Base-by-base conservation (phyloP, 2,329 filamentous ascomycete species). In the Curvularia lunata region DNA sequence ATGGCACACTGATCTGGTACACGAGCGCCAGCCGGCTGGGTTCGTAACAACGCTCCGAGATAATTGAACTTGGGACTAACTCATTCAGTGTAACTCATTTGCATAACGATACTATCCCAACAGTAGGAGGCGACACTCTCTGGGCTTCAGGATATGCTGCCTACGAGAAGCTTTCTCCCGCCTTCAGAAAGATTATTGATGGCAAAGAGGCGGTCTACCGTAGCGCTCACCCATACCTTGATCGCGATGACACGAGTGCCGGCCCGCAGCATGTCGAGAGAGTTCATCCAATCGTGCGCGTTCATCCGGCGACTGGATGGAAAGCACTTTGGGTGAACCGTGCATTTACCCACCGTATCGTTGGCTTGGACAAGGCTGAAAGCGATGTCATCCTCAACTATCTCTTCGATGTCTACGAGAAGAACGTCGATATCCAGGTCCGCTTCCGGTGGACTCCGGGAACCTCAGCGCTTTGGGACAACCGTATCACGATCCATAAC, bases 301-400 rank as follows among this genome's bases (percentile, higher is more conserved):
- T 89, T 0, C 88, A 91, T 69, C 89, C 89, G 0, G 88, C 86
- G 0, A 91, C 89, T 0, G 89, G 88, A 0, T 91, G 89, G 89
- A 91, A 91, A 73, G 82, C 87, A 0, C 80, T 91, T 0, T 91
- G 83, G 80, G 89, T 91, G 0, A 91, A 91, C 71, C 83, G 88
- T 3, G 80, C 85, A 1, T 88, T 91, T 83, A 91, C 88, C 0
- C 82, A 83, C 5, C 80, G 84, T 0, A 91, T 91, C 47, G 85
- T 91, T 0, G 89, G 88, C 0, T 73, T 91, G 0, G 88, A 91
- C 64, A 85, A 84, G 58, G 85, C 81, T 0, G 89, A 91, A 75
- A 90, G 87, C 56, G 88, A 91, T 64, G 63, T 86, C 0, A 87
- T 91, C 13, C 77, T 91, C 9, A 82, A 82, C 27, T 90, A 91